Evolutionary conservation across 1,284 basidiomycete species (phyloP).

Genomic region (Moesziomyces sp.): DNA sequence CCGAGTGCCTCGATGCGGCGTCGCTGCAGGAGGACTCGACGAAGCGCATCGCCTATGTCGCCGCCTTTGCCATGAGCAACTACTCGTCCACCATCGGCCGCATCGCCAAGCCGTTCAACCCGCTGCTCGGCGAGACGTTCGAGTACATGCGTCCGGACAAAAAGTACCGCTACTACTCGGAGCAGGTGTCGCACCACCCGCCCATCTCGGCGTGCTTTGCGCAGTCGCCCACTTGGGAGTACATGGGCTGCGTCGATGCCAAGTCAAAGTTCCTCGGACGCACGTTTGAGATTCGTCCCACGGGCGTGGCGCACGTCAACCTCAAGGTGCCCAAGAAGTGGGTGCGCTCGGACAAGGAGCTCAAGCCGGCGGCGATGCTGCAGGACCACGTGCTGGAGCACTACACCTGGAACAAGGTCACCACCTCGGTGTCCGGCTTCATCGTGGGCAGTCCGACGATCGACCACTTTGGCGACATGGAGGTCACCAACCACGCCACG

Average conservation of each 20-base stretch:
- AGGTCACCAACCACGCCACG: slow-evolving; percentile 91
- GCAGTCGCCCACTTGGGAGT: slow-evolving; percentile 87
- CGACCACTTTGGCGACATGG: slow-evolving; percentile 94
- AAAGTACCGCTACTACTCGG: slow-evolving; percentile 88
- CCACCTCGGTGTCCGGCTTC: slow-evolving; percentile 78
- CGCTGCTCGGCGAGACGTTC: slow-evolving; percentile 82
- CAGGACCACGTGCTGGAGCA: slow-evolving; percentile 72
- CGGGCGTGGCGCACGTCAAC: slow-evolving; percentile 90
- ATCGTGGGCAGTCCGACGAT: slow-evolving; percentile 92
- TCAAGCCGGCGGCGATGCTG: slow-evolving; percentile 24
- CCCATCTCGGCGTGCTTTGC: slow-evolving; percentile 92
- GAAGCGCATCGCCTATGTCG: slow-evolving; percentile 89
- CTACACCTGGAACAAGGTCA: slow-evolving; percentile 88
- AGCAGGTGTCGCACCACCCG: slow-evolving; percentile 96
- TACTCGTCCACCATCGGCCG: slow-evolving; percentile 87
- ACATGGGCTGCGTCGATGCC: slow-evolving; percentile 76
- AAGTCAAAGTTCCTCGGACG: slow-evolving; percentile 74
- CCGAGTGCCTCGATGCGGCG: slow-evolving; percentile 77
- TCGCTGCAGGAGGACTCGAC: slow-evolving; percentile 80
- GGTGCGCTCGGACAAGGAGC: slow-evolving; percentile 45
- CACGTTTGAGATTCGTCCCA: slow-evolving; percentile 94
- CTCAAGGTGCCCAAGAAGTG: slow-evolving; percentile 73
- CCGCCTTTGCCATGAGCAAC: slow-evolving; percentile 97
- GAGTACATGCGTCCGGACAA: slow-evolving; percentile 86
- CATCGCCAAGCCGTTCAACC: slow-evolving; percentile 68